Percentiles rank a stretch among this genome's conserved stretches.
Conservation (phyloP, 140 eudicot genomes). For the Ambrosia hybrid region DNA sequence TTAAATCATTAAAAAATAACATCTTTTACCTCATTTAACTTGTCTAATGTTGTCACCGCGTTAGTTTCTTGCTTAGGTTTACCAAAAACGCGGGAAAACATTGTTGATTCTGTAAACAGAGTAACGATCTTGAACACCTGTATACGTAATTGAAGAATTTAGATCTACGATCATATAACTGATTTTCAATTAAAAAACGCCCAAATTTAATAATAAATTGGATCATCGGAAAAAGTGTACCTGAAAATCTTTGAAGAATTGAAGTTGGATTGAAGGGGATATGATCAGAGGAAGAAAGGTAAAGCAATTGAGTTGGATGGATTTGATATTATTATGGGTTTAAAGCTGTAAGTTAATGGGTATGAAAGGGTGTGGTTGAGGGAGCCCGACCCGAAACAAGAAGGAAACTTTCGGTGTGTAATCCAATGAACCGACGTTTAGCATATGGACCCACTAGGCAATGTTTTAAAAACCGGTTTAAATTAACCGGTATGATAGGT, state of each 20-base stretch:
- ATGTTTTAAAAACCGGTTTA: no score
- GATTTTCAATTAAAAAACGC: slow-evolving; percentile 5
- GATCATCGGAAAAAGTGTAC: slow-evolving; percentile 6
- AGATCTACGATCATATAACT: slow-evolving; percentile 10
- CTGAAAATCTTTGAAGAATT: background rate
- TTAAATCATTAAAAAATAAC: background rate
- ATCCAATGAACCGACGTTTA: no score
- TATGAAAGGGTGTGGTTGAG: background rate
- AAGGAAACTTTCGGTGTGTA: no score
- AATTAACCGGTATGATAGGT: no score
- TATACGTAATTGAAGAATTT: slow-evolving; percentile 4
- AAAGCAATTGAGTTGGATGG: slow-evolving; percentile 22
- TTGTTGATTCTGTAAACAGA: slow-evolving; percentile 16
- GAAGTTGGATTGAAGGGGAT: slow-evolving; percentile 14
- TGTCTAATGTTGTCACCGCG: slow-evolving; percentile 50
- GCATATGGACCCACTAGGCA: no score
- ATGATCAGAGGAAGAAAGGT: slow-evolving; percentile 20
- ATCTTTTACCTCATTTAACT: slow-evolving; percentile 45
- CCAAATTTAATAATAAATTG: slow-evolving; percentile 11
- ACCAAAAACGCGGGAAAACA: slow-evolving; percentile 51
- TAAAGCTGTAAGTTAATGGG: background rate
- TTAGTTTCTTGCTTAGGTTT: slow-evolving; percentile 56
- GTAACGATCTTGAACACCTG: slow-evolving; percentile 20
- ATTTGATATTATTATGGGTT: slow-evolving; percentile 16
- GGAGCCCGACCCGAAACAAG: slow-evolving; percentile 12